phyloP scores from a whole-genome alignment of 2,329 filamentous ascomycete species.

The Aureobasidium leucospermi region DNA sequence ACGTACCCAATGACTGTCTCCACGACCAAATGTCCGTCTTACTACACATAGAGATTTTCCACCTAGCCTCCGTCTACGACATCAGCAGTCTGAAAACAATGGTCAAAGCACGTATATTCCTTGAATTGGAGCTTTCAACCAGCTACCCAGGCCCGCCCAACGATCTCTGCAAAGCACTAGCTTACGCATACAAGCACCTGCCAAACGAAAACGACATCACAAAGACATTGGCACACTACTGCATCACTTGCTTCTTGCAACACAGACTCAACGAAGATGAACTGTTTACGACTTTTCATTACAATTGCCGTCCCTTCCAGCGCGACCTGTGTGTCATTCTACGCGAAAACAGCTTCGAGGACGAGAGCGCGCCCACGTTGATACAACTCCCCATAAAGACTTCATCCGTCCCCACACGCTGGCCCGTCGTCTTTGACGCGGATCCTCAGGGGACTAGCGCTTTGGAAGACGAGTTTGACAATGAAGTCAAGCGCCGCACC shows the following conservation, averaged over 20 bases:
- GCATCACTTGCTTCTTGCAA: conserved; percentile 29
- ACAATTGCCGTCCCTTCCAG: conserved; percentile 32
- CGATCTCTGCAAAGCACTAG: conserved; percentile 34
- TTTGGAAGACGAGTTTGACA: conserved; percentile 1
- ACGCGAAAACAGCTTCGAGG: conserved; percentile 31
- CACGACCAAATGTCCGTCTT: conserved; percentile 29
- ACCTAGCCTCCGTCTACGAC: conserved; percentile 35
- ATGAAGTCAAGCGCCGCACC: not conserved
- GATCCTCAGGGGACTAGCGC: not conserved
- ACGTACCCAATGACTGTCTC: conserved; percentile 22
- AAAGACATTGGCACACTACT: conserved; percentile 37
- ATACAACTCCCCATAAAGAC: conserved; percentile 25
- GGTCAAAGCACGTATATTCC: conserved; percentile 34
- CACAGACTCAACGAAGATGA: conserved; percentile 30
- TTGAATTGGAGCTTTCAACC: conserved; percentile 33
- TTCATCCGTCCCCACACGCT: not conserved
- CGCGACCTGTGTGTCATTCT: conserved; percentile 34
- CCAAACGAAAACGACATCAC: conserved; percentile 25
- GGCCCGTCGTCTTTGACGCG: not conserved
- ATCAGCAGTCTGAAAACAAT: conserved; percentile 31
- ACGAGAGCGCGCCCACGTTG: conserved; percentile 29
- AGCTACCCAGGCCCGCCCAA: conserved; percentile 30
- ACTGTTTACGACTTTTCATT: conserved; percentile 32
- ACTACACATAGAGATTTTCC: conserved; percentile 34
- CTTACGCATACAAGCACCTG: conserved; percentile 25